Conservation (phyloP, 2,329 filamentous ascomycete species). For the Amauroascus verrucosus region DNA sequence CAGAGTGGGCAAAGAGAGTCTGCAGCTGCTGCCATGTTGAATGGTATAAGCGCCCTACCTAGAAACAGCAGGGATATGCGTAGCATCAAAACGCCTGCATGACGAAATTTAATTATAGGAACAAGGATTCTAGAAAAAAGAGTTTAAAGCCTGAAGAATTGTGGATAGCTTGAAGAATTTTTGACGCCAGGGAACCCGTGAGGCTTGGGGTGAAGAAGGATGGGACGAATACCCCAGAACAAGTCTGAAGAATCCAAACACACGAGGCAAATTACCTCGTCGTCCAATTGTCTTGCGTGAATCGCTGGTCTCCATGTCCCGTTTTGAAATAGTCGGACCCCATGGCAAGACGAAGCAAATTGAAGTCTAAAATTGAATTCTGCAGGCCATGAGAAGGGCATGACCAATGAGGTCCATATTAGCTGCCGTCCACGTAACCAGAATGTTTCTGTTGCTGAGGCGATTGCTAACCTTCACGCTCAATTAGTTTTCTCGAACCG, state of each 20-base stretch:
- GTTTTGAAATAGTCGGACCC: constrained; percentile 6
- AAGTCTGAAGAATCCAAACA: constrained; percentile 8
- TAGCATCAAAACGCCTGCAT: neutral
- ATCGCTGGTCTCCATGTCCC: neutral
- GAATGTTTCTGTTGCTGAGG: constrained; percentile 1
- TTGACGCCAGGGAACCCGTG: neutral
- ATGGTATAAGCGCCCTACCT: neutral
- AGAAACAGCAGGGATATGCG: neutral
- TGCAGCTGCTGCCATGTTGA: neutral
- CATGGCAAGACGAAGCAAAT: neutral
- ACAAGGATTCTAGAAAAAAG: neutral
- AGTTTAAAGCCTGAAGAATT: constrained; percentile 11
- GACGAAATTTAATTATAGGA: constrained; percentile 7
- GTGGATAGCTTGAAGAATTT: neutral
- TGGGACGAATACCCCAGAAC: neutral
- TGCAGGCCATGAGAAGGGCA: neutral
- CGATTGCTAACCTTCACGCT: constrained; percentile 1
- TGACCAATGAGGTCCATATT: neutral
- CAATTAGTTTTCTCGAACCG: constrained; percentile 1
- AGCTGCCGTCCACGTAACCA: neutral
- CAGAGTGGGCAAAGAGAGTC: neutral
- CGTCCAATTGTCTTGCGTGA: neutral
- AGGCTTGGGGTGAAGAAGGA: neutral
- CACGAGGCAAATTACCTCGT: neutral
- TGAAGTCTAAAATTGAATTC: neutral